Conservation (phyloP, 2,329 filamentous ascomycete genomes). For the Monosporascus cannonballus region DNA sequence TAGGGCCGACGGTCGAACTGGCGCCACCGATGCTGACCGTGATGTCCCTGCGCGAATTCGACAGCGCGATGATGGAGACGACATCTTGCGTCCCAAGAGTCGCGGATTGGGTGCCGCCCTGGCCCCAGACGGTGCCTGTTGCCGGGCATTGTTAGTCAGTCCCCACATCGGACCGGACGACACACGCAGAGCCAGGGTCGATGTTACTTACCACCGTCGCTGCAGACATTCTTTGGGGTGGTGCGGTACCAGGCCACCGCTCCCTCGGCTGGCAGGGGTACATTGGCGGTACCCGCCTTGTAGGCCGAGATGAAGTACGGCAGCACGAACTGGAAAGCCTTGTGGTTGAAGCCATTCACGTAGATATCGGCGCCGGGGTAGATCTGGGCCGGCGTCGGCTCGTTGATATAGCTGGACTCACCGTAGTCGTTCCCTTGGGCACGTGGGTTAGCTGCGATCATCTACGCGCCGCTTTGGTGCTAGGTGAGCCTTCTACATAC, state of each 20-base stretch:
- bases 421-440: slow-evolving; percentile 49
- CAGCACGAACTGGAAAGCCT: slow-evolving; percentile 40
- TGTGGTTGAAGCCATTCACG: slow-evolving; percentile 39
- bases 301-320: slow-evolving; percentile 45
- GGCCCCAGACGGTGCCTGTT: slow-evolving; percentile 32
- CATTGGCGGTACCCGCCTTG: slow-evolving; percentile 34
- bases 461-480: background rate
- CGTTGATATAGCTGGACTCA: slow-evolving; percentile 51
- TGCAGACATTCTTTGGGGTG: slow-evolving; percentile 23
- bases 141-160: background rate
- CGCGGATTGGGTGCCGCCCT: slow-evolving; percentile 27
- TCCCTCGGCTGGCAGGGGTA: slow-evolving; percentile 19
- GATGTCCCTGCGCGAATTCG: slow-evolving; percentile 26
- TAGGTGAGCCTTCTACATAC: slow-evolving; percentile 20
- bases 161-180: no score
- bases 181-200: no score
- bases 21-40: slow-evolving; percentile 31
- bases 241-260: slow-evolving; percentile 25
- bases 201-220: slow-evolving; percentile 29
- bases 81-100: slow-evolving; percentile 34
- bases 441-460: slow-evolving; percentile 3
- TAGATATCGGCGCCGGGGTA: slow-evolving; percentile 43
- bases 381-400: slow-evolving; percentile 36
- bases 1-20: slow-evolving; percentile 23
- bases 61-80: slow-evolving; percentile 36